Conservation (phyloP, 352 stramenopile genomes). For the Pythium aphanidermatum region DNA sequence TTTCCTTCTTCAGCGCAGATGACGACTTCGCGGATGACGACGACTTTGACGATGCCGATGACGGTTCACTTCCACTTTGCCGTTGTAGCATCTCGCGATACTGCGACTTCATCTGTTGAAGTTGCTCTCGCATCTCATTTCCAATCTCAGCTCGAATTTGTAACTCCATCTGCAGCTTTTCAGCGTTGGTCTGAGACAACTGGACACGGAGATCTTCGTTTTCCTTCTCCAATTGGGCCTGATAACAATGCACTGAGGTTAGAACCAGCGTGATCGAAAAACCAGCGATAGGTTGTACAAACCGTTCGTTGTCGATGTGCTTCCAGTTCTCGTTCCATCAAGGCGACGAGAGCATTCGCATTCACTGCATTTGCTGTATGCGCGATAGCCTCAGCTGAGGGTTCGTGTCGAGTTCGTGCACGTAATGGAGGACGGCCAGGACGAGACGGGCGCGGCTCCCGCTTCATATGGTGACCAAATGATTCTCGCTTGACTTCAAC, state of each 20-base stretch:
- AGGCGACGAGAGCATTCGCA: slow-evolving; percentile 4
- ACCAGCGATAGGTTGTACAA: too few species aligned
- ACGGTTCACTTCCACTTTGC: slow-evolving; percentile 22
- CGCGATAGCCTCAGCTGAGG: not conserved
- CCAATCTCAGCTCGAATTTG: slow-evolving; percentile 56
- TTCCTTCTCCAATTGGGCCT: slow-evolving; percentile 42
- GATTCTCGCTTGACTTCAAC: slow-evolving; percentile 11
- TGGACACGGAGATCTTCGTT: slow-evolving; percentile 57
- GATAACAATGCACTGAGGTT: too few species aligned
- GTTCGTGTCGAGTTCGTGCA: not conserved
- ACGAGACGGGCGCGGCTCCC: not conserved
- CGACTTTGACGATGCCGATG: slow-evolving; percentile 27
- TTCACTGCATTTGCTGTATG: not conserved
- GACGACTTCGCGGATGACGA: slow-evolving; percentile 11
- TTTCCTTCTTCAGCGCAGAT: slow-evolving; percentile 18
- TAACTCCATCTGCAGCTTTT: slow-evolving; percentile 59
- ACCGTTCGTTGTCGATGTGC: slow-evolving; percentile 17
- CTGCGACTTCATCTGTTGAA: slow-evolving; percentile 55
- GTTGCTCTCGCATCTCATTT: slow-evolving; percentile 61
- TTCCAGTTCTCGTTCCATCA: slow-evolving; percentile 19
- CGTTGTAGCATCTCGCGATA: slow-evolving; percentile 40
- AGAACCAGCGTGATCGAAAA: too few species aligned
- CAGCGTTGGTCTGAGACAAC: slow-evolving; percentile 35
- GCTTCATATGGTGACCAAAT: slow-evolving; percentile 22
- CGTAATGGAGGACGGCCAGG: slow-evolving; percentile 6